Conservation (phyloP, 1,284 basidiomycete species). For the Apiotrichum laibachii region DNA sequence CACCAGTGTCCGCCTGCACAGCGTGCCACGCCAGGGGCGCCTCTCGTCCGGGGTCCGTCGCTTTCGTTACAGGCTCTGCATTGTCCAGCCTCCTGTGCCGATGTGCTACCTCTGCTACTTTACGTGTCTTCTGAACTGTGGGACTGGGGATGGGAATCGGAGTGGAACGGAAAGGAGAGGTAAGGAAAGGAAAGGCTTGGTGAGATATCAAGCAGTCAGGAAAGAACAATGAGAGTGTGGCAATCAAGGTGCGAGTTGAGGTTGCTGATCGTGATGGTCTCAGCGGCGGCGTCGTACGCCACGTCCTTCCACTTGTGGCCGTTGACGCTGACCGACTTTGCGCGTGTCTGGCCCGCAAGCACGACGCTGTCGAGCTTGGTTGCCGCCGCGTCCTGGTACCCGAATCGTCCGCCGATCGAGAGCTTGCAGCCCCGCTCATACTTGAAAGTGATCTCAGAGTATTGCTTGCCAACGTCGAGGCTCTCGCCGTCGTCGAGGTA, state of each 20-base stretch:
- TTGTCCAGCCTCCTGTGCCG: too few relatives aligned
- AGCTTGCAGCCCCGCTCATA: slow-evolving; percentile 55
- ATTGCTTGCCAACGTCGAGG: slow-evolving; percentile 50
- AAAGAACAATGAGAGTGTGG: not conserved
- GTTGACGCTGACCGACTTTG: slow-evolving; percentile 19
- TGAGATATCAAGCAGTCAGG: not conserved
- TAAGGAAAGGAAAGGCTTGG: too few relatives aligned
- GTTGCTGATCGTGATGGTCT: not conserved
- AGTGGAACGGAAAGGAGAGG: too few relatives aligned
- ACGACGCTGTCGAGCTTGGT: slow-evolving; percentile 22
- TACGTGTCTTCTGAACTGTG: too few relatives aligned
- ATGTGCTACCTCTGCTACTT: too few relatives aligned
- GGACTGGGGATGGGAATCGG: too few relatives aligned
- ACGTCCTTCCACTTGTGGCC: slow-evolving; percentile 10
- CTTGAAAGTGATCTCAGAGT: slow-evolving; percentile 55
- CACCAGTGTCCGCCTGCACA: too few relatives aligned
- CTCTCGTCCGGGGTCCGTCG: too few relatives aligned
- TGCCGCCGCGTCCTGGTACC: slow-evolving; percentile 39
- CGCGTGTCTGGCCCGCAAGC: slow-evolving; percentile 21
- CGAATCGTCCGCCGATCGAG: slow-evolving; percentile 57
- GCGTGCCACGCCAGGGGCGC: too few relatives aligned
- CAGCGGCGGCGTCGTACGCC: not conserved
- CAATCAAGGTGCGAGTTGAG: not conserved
- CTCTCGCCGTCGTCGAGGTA: slow-evolving; percentile 63
- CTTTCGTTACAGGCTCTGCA: too few relatives aligned